These are phyloP conservation scores for Phytophthora melonis DNA, from an alignment of 352 stramenopile genomes.

Conservation along the genomic window DNA sequence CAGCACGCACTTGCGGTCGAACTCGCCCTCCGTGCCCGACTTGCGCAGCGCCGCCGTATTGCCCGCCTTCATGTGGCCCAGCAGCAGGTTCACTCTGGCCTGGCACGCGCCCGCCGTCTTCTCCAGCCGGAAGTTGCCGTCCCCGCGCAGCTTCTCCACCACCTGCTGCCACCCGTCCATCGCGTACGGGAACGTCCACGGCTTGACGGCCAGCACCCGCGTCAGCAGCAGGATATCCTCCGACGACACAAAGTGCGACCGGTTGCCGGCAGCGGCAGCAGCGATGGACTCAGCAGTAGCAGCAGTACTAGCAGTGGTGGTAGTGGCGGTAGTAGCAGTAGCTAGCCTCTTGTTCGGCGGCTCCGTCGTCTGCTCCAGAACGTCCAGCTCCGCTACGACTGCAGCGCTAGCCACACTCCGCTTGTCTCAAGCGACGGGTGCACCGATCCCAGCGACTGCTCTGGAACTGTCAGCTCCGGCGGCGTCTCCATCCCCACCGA, in stretches of 20 bases:
- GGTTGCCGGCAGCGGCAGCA: neutral
- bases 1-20: conserved; percentile 29
- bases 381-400: neutral
- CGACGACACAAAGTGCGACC: conserved; percentile 40
- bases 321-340: neutral
- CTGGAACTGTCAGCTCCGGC: neutral
- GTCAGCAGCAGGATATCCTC: conserved; percentile 43
- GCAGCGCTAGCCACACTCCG: neutral
- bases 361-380: neutral
- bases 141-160: conserved; percentile 13
- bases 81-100: conserved; percentile 27
- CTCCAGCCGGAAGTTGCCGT: conserved; percentile 26
- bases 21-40: conserved; percentile 35
- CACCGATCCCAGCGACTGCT: conserved; percentile 5
- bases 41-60: conserved; percentile 40
- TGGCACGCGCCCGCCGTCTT: conserved; percentile 45
- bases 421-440: neutral
- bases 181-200: conserved; percentile 28
- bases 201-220: conserved; percentile 32
- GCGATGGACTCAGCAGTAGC: too few relatives aligned
- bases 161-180: conserved; percentile 48
- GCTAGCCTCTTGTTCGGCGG: conserved; percentile 18
- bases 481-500: too few relatives aligned
- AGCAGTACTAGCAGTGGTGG: neutral
- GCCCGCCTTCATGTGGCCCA: conserved; percentile 28